Conservation (phyloP, 257 asterid genomes). For the Fraxinus excelsior region DNA sequence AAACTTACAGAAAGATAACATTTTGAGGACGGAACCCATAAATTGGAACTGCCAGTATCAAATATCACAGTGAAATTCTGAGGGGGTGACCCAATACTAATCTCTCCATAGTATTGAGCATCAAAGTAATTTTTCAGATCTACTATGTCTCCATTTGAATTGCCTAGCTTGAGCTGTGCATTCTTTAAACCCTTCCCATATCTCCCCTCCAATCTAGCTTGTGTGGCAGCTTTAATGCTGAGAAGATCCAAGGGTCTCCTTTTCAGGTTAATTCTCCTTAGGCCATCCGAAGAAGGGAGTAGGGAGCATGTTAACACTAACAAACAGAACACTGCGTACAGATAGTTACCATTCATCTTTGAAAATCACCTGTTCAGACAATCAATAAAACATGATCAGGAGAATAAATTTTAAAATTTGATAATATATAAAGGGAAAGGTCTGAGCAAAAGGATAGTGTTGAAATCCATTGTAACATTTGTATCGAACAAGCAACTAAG, state of each 20-base stretch:
- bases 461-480: background rate
- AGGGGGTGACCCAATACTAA: conserved; percentile 86
- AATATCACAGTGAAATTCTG: conserved; percentile 86
- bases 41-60: conserved; percentile 96
- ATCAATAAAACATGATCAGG: background rate
- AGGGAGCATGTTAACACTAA: conserved; percentile 51
- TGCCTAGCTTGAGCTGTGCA: conserved; percentile 46
- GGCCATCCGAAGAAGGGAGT: conserved; percentile 61
- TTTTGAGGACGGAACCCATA: conserved; percentile 95
- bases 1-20: conserved; percentile 89
- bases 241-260: conserved; percentile 56
- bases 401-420: background rate
- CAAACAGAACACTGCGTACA: conserved; percentile 45
- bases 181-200: conserved; percentile 35
- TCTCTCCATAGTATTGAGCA: conserved; percentile 96
- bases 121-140: conserved; percentile 81
- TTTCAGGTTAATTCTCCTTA: conserved; percentile 63
- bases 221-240: conserved; percentile 56
- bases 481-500: background rate
- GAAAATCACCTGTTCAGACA: conserved; percentile 41
- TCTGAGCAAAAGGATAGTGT: background rate
- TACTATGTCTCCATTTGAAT: conserved; percentile 49
- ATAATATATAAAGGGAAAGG: background rate
- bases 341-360: conserved; percentile 54
- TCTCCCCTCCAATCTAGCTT: conserved; percentile 45